A percentile compares a stretch with the other conserved stretches of the same genome.
Conservation (phyloP, 1,139 yeast genomes). For the Hyphopichia khmerensis region DNA sequence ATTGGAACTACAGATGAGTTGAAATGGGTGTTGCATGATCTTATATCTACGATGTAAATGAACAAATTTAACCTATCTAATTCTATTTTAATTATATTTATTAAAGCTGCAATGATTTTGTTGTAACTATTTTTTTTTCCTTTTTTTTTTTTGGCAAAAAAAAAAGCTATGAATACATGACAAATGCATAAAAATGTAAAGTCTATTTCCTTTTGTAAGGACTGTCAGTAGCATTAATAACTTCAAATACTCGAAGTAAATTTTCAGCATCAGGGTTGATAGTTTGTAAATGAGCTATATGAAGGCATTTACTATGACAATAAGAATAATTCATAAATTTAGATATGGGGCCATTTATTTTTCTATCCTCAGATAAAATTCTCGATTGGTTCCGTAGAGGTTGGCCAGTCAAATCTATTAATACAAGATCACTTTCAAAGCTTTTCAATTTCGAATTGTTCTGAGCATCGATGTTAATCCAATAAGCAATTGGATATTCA, state of each 20-base stretch:
- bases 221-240: conserved; percentile 16
- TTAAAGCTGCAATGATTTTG: no score
- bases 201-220: conserved; percentile 14
- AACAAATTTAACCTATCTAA: not conserved
- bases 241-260: conserved; percentile 13
- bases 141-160: no score
- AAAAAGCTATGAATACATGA: not conserved
- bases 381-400: conserved; percentile 2
- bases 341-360: conserved; percentile 7
- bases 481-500: not conserved
- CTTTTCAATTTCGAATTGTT: conserved; percentile 4
- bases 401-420: conserved; percentile 13
- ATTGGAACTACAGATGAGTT: conserved; percentile 68
- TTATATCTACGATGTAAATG: conserved; percentile 34
- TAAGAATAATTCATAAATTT: conserved; percentile 17
- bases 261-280: conserved; percentile 6
- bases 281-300: conserved; percentile 12
- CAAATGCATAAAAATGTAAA: not conserved
- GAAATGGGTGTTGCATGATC: conserved; percentile 68
- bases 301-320: conserved; percentile 22
- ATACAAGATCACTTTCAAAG: conserved; percentile 12
- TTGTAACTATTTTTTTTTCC: no score
- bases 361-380: conserved; percentile 2
- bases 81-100: not conserved
- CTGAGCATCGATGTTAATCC: conserved; percentile 7